phyloP scores from a whole-genome alignment of 2,329 filamentous ascomycete species.

The Sclerotinia spermophila region DNA sequence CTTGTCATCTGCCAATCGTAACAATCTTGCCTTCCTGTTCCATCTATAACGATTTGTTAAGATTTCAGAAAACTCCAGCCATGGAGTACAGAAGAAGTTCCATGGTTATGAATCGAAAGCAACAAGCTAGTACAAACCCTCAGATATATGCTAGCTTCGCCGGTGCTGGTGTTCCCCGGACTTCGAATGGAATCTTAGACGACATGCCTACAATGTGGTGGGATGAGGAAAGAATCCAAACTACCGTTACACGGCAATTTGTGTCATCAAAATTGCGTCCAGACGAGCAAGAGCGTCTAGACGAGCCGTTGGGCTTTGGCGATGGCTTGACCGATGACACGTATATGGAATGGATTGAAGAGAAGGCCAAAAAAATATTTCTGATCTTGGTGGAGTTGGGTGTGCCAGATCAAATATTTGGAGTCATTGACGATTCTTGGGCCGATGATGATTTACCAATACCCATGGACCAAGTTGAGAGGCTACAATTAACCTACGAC shows the following conservation, averaged over 20 bases:
- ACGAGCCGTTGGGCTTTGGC: slow-evolving; percentile 62
- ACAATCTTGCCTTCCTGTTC: background rate
- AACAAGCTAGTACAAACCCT: slow-evolving; percentile 22
- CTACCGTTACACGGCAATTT: slow-evolving; percentile 65
- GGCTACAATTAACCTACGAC: slow-evolving; percentile 56
- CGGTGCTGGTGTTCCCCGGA: slow-evolving; percentile 25
- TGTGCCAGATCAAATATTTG: slow-evolving; percentile 70
- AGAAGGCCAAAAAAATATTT: slow-evolving; percentile 66
- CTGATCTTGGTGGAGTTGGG: slow-evolving; percentile 67
- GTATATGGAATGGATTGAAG: slow-evolving; percentile 74
- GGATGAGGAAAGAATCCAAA: slow-evolving; percentile 66
- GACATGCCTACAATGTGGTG: slow-evolving; percentile 55
- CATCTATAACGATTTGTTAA: background rate
- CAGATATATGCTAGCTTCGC: slow-evolving; percentile 36
- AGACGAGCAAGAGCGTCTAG: slow-evolving; percentile 59
- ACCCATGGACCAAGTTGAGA: slow-evolving; percentile 59
- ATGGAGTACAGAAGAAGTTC: slow-evolving; percentile 36
- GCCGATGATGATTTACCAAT: slow-evolving; percentile 73
- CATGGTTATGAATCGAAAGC: slow-evolving; percentile 26
- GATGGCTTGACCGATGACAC: slow-evolving; percentile 65
- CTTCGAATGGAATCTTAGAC: slow-evolving; percentile 31
- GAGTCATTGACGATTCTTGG: slow-evolving; percentile 71
- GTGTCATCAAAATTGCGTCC: slow-evolving; percentile 61
- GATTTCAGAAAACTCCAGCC: background rate
- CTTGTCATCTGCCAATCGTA: background rate